Base-by-base conservation (phyloP, 345 rosid genomes). In the Viola odorata region DNA sequence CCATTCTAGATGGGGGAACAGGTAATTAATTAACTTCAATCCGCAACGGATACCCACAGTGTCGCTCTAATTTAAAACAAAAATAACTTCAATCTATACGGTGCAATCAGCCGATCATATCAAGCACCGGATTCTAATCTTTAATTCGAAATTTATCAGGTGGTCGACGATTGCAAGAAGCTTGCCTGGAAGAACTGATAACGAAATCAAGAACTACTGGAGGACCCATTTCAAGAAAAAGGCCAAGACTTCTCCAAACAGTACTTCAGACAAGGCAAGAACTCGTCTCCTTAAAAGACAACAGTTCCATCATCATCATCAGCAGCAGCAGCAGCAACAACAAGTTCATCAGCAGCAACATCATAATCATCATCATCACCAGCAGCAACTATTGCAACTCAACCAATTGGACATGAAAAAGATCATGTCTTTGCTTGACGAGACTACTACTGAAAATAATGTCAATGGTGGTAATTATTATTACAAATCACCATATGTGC, bases 101-200 rank as follows among this genome's bases (percentile, higher is more conserved):
- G 2, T 11, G 11, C n/a, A 0, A 12, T 32, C 53, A 6, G 2
- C 16, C 16, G 10, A 15, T 23, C 32, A 23, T 23, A n/a, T n/a
- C n/a, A n/a, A 23, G 54, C 41, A n/a, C 41, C 13, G 62, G 23
- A 8, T 10, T 8, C 14, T 42, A 17, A 58, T 8, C 4, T 15
- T 10, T 51, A 10, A 4, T 36, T 13, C 38, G 8, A 2, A 41
- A 42, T 50, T 0, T 9, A 53, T 50, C 77, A 91, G 97, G 70
- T 91, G 97, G 97, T 88, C 97, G 5, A 88, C 97, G 10, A 91
- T 91, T 60, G 96, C 97, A 5, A 77, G 97, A 66, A 91, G 94
- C 71, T 79, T 91, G 78, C 97, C 97, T 0, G 97, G 97, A 59
- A 81, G 96, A 73, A 91, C 97, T 16, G 97, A 91, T 64, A 91